Evolutionary conservation across 192 early-diverging fungal genomes (phyloP).

Genomic region (Coemansia sp.): DNA sequence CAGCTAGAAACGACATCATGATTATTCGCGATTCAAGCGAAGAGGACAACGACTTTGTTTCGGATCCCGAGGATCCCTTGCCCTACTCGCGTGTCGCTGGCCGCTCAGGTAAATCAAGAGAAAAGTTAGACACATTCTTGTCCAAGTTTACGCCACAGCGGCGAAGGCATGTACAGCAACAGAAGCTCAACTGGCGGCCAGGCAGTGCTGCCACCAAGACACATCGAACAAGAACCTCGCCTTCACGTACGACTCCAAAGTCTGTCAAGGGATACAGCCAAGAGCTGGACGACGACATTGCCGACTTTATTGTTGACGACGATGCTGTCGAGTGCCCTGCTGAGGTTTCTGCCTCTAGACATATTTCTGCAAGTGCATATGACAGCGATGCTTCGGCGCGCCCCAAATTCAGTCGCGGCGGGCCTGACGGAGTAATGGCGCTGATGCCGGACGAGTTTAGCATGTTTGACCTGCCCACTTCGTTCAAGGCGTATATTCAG

Average conservation of each 20-base stretch:
- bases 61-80: constrained; percentile 20
- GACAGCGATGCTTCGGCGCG: constrained; percentile 2
- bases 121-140: constrained; percentile 8
- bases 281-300: constrained; percentile 34
- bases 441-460: constrained; percentile 41
- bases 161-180: constrained; percentile 13
- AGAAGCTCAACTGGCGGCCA: neutral
- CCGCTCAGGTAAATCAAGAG: neutral
- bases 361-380: neutral
- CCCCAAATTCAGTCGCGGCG: constrained; percentile 2
- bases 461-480: constrained; percentile 34
- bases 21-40: constrained; percentile 40
- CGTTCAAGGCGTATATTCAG: constrained; percentile 44
- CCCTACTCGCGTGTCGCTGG: neutral
- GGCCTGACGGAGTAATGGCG: constrained; percentile 4
- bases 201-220: neutral
- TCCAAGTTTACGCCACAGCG: constrained; percentile 21
- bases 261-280: constrained; percentile 17
- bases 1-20: constrained; percentile 6
- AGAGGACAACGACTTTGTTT: constrained; percentile 32
- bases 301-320: constrained; percentile 45
- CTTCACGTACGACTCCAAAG: neutral
- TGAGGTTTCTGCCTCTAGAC: no score
- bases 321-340: constrained; percentile 10
- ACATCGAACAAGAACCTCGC: neutral